These are phyloP conservation scores for Saturnispora serradocipensis DNA, from an alignment of 805 yeast species.

Conservation along the genomic window DNA sequence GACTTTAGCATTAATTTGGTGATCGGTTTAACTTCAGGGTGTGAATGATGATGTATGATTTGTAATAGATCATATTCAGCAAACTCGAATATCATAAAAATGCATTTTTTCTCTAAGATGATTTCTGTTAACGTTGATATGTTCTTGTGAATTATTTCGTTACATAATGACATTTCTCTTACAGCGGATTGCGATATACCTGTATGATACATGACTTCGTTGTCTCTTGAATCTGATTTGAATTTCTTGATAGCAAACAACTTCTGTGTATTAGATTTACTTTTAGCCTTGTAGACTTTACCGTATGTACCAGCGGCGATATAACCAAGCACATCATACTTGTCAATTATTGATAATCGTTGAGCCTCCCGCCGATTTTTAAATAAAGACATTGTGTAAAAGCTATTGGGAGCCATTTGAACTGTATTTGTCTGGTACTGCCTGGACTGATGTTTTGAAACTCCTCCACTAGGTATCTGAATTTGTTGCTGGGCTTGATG, in stretches of 20 bases:
- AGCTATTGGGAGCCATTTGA: slow-evolving; percentile 44
- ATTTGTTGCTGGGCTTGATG: slow-evolving; percentile 16
- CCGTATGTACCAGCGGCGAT: slow-evolving; percentile 99
- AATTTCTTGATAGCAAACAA: slow-evolving; percentile 89
- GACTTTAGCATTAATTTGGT: slow-evolving; percentile 76
- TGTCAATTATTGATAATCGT: slow-evolving; percentile 67
- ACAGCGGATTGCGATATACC: slow-evolving; percentile 96
- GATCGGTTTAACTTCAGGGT: slow-evolving; percentile 71
- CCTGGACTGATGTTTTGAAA: slow-evolving; percentile 2
- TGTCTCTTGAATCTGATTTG: slow-evolving; percentile 85
- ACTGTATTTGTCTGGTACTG: slow-evolving; percentile 3
- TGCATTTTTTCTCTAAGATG: slow-evolving; percentile 76
- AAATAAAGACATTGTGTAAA: slow-evolving; percentile 51
- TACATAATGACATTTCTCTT: slow-evolving; percentile 90
- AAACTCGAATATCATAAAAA: slow-evolving; percentile 91
- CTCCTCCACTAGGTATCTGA: slow-evolving; percentile 6
- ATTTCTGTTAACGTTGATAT: slow-evolving; percentile 75
- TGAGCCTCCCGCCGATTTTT: slow-evolving; percentile 53
- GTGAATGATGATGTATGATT: slow-evolving; percentile 89
- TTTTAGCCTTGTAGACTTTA: slow-evolving; percentile 80
- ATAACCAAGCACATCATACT: slow-evolving; percentile 84
- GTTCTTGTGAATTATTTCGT: slow-evolving; percentile 76
- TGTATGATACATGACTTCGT: slow-evolving; percentile 76
- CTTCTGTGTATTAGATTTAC: slow-evolving; percentile 20
- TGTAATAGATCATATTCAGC: slow-evolving; percentile 95